Evolutionary conservation across 306 rosid species (phyloP), one percentile per base, ranked within the genome.

Genomic region (Quillaja saponaria): DNA sequence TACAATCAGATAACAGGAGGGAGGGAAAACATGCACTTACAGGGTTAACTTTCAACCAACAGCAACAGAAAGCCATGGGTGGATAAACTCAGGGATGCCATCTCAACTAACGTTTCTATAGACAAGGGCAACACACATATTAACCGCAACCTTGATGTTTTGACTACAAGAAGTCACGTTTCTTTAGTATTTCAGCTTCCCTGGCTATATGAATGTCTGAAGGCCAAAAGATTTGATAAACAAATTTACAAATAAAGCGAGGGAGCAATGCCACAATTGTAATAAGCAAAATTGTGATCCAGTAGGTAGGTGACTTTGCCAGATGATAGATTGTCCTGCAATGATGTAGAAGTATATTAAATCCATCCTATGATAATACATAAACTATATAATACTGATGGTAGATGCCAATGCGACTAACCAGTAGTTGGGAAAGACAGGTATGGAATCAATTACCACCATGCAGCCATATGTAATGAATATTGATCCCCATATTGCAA

Each of bases 401-500:
- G 20, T 58, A 45, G 46, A 64, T n/a, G 39, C 13, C n/a, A 63
- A 48, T 31, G 40, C 28, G 34, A 80, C 96, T 72, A 61, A 94
- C 99, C 99, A 94, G 85, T 89, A 94, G 75, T 85, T 82, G 55
- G 95, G 96, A 66, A 89, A 76, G 47, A 68, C 75, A 0, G 97
- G 99, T 55, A 94, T 80, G 17, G 95, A 83, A 83, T 94, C 99
- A 82, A 94, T 70, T 54, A 87, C 71, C 69, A 90, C 80, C 87
- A 94, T 73, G 77, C 97, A 89, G 52, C 88, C 87, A 69, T 83
- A 94, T 46, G 99, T 89, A 50, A 76, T 87, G 64, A 94, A 15
- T 69, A 94, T 80, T 1, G 99, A 94, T 68, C 99, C 99, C 99
- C 99, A 89, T 13, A 94, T 77, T 34, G 99, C 95, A 59, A 63